A percentile compares a stretch with the other conserved stretches of the same genome.
phyloP scores from a whole-genome alignment of 2,329 filamentous ascomycete species.

The Neonectria coccinea region DNA sequence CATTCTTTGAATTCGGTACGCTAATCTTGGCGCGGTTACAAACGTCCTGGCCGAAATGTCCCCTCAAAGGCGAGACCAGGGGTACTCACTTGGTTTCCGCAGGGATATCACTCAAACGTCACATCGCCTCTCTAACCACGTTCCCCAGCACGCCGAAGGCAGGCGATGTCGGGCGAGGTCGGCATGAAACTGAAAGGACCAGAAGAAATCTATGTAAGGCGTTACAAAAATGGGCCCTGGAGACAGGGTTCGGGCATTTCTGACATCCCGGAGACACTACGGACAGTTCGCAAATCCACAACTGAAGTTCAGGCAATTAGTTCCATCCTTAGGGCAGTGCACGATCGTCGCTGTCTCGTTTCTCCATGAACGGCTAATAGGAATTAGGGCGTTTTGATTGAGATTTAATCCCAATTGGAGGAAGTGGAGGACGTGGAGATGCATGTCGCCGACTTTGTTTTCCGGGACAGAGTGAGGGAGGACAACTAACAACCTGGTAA shows the following conservation, averaged over 20 bases:
- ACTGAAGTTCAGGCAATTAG: neutral
- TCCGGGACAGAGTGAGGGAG: neutral
- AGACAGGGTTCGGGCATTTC: no score
- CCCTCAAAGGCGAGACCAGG: slow-evolving; percentile 7
- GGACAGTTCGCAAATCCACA: neutral
- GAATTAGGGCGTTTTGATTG: neutral
- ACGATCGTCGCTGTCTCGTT: neutral
- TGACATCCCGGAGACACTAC: neutral
- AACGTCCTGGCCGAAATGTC: slow-evolving; percentile 6
- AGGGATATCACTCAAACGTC: slow-evolving; percentile 1
- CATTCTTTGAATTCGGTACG: slow-evolving; percentile 10
- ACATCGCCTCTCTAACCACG: slow-evolving; percentile 12
- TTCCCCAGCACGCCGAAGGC: slow-evolving; percentile 5
- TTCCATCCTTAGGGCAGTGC: neutral
- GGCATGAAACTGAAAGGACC: neutral
- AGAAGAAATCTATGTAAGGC: neutral
- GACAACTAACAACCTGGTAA: neutral
- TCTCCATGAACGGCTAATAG: neutral
- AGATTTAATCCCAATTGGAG: slow-evolving; percentile 1
- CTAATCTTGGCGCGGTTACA: slow-evolving; percentile 6
- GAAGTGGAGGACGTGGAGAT: slow-evolving; percentile 4
- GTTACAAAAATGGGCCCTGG: no score
- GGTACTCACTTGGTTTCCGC: neutral
- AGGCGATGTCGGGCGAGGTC: neutral
- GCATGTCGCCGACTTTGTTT: neutral